Conservation (phyloP, 192 early-diverging fungal genomes). For the Linnemannia exigua region DNA sequence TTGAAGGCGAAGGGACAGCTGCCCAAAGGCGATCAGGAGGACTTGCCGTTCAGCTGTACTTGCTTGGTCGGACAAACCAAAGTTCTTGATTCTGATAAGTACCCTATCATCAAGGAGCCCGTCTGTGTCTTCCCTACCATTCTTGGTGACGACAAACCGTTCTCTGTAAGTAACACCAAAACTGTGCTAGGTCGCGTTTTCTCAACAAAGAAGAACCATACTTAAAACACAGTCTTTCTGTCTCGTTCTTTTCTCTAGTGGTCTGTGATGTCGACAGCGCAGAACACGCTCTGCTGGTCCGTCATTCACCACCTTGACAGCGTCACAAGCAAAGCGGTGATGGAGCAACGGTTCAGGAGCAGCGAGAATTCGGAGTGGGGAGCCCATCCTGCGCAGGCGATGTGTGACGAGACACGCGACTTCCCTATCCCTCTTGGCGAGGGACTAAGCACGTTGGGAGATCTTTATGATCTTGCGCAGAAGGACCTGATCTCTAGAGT, state of each 20-base stretch:
- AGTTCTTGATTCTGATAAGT: slow-evolving; percentile 5
- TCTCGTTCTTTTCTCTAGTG: slow-evolving; percentile 7
- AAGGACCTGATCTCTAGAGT: slow-evolving; percentile 4
- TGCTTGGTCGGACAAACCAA: slow-evolving; percentile 20
- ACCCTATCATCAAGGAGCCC: slow-evolving; percentile 1
- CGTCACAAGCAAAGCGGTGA: background rate
- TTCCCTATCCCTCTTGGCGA: slow-evolving; percentile 15
- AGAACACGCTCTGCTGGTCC: slow-evolving; percentile 21
- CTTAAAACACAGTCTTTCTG: background rate
- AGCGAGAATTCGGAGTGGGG: slow-evolving; percentile 30
- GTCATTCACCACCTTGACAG: slow-evolving; percentile 18
- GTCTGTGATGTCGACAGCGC: background rate
- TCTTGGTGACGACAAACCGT: slow-evolving; percentile 9
- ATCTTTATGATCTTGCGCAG: background rate
- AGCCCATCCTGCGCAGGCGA: background rate
- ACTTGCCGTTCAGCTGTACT: slow-evolving; percentile 5
- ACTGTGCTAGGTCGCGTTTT: too few relatives aligned
- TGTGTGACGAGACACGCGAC: background rate
- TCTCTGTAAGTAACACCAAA: slow-evolving; percentile 3
- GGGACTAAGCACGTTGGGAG: background rate
- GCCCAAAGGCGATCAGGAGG: background rate
- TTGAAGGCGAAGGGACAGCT: background rate
- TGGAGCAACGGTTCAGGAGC: background rate
- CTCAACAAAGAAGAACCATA: background rate
- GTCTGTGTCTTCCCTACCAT: background rate